phyloP scores from a whole-genome alignment of 75 land plant genomes.

The Isoetes taiwanensis region DNA sequence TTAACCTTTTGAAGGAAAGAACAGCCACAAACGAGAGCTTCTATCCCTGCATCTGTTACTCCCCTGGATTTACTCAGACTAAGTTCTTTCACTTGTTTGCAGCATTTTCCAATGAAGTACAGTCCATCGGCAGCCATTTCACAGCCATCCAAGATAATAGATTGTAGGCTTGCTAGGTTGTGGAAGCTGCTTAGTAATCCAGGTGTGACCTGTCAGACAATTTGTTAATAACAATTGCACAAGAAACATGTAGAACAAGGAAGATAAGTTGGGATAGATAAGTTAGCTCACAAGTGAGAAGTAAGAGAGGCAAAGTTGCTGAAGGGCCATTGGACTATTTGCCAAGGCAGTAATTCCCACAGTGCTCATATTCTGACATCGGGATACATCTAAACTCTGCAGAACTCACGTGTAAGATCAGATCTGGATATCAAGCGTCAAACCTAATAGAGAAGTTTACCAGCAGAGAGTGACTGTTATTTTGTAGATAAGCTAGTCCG shows the following conservation, averaged over 20 bases:
- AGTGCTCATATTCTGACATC: slow-evolving; percentile 34
- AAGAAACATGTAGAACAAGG: neutral
- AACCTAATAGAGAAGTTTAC: neutral
- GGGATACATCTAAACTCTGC: slow-evolving; percentile 45
- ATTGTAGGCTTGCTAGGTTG: slow-evolving; percentile 28
- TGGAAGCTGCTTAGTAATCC: slow-evolving; percentile 22
- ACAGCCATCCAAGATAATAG: slow-evolving; percentile 70
- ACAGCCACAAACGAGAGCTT: slow-evolving; percentile 38
- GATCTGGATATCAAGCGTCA: no score
- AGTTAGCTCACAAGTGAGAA: slow-evolving; percentile 26
- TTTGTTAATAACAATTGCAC: neutral
- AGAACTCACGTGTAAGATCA: neutral
- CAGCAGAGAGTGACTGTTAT: neutral
- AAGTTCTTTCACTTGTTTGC: slow-evolving; percentile 44
- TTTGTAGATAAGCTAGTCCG: neutral
- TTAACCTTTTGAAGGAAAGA: slow-evolving; percentile 54
- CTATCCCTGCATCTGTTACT: slow-evolving; percentile 73
- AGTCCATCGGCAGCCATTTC: slow-evolving; percentile 44
- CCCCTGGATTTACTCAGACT: slow-evolving; percentile 86
- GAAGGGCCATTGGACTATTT: slow-evolving; percentile 23
- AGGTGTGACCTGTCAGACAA: slow-evolving; percentile 28
- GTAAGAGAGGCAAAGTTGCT: slow-evolving; percentile 35
- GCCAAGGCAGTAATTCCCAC: slow-evolving; percentile 34
- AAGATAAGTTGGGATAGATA: neutral
- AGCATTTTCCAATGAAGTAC: slow-evolving; percentile 44